Percentiles rank a stretch among this genome's conserved stretches.
phyloP scores from a whole-genome alignment of 352 stramenopile species.

The Phytophthora pini region DNA sequence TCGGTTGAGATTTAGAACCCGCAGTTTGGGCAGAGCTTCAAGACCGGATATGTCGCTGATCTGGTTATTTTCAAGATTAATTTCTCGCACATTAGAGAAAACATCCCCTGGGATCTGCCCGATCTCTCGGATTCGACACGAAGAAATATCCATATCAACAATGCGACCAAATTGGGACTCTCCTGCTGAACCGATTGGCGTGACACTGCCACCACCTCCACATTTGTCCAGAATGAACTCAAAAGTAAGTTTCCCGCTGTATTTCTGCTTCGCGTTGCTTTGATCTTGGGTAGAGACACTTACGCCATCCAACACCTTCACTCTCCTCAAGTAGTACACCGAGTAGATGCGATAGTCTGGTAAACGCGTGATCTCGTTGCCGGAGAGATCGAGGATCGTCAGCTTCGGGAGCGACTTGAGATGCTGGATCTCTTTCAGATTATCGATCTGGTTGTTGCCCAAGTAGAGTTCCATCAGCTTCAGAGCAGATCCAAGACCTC shows the following conservation, averaged over 20 bases:
- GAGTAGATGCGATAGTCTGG: conserved; percentile 81
- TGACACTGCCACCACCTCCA: conserved; percentile 21
- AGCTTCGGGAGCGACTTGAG: conserved; percentile 84
- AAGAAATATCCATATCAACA: conserved; percentile 76
- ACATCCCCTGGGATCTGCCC: conserved; percentile 56
- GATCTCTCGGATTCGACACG: conserved; percentile 77
- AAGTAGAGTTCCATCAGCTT: conserved; percentile 91
- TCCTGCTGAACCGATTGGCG: conserved; percentile 2
- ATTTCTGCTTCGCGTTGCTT: conserved; percentile 87
- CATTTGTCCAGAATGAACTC: conserved; percentile 90
- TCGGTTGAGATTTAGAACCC: conserved; percentile 73
- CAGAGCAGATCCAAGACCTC: conserved; percentile 57
- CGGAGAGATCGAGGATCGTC: conserved; percentile 86
- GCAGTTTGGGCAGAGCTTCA: conserved; percentile 65
- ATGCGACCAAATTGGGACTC: conserved; percentile 64
- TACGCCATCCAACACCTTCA: conserved; percentile 86
- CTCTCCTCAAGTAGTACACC: conserved; percentile 78
- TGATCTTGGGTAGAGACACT: conserved; percentile 80
- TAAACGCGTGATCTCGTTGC: conserved; percentile 75
- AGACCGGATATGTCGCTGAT: conserved; percentile 78
- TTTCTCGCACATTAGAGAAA: conserved; percentile 69
- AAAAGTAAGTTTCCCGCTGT: conserved; percentile 85
- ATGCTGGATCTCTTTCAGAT: conserved; percentile 81
- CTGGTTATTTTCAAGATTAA: conserved; percentile 90
- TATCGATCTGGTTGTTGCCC: conserved; percentile 85